Conservation (phyloP, 805 yeast genomes). For the Nakazawaea peltata region DNA sequence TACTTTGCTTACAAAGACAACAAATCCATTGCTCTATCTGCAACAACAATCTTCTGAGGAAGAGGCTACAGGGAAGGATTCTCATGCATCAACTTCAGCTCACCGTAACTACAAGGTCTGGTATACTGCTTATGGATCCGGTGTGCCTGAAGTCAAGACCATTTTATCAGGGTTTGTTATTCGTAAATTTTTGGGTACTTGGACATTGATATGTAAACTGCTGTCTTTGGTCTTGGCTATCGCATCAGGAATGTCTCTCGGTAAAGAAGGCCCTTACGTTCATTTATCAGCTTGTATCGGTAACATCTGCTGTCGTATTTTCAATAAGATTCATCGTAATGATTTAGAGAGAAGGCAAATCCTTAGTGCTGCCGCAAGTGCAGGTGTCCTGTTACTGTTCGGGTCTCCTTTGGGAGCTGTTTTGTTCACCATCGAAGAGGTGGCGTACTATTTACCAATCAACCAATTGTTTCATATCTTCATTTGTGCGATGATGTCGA, state of each 20-base stretch:
- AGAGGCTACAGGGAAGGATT: too few relatives aligned
- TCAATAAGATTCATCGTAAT: constrained; percentile 35
- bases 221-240: constrained; percentile 41
- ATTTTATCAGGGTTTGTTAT: constrained; percentile 52
- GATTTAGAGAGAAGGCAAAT: constrained; percentile 45
- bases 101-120: constrained; percentile 14
- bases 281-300: constrained; percentile 55
- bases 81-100: too few relatives aligned
- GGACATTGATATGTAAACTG: constrained; percentile 41
- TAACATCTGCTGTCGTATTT: constrained; percentile 39
- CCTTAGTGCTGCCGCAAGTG: constrained; percentile 46
- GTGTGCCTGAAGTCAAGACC: constrained; percentile 56
- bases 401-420: constrained; percentile 58
- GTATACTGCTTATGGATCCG: constrained; percentile 51
- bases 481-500: constrained; percentile 47
- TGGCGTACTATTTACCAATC: constrained; percentile 45
- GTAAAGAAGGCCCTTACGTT: constrained; percentile 58
- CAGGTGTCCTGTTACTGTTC: constrained; percentile 55
- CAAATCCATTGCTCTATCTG: constrained; percentile 18
- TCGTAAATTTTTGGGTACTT: constrained; percentile 41
- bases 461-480: constrained; percentile 46
- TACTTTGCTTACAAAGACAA: constrained; percentile 38
- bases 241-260: constrained; percentile 49
- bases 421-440: constrained; percentile 47
- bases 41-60: background rate